These are phyloP conservation scores for Litchi chinensis DNA, from an alignment of 345 rosid species.

Conservation along the genomic window DNA sequence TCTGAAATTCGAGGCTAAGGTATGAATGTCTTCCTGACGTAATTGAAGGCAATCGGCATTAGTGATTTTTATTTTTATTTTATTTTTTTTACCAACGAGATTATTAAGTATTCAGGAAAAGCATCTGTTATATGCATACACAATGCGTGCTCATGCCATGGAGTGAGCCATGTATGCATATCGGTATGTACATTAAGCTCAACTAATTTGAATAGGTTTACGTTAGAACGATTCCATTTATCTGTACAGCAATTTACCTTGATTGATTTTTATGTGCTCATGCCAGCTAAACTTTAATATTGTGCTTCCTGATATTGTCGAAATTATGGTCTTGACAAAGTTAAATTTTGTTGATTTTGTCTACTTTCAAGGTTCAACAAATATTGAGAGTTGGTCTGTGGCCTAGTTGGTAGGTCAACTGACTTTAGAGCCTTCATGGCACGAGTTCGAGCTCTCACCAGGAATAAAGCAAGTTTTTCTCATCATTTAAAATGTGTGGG, in stretches of 20 bases:
- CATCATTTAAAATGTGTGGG: too few species aligned
- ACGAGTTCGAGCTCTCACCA: too few species aligned
- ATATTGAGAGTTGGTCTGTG: too few species aligned
- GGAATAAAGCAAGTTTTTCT: too few species aligned
- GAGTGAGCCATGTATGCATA: background rate
- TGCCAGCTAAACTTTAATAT: background rate
- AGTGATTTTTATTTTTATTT: background rate
- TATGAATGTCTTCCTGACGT: conserved; percentile 15
- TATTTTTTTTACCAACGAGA: background rate
- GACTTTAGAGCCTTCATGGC: too few species aligned
- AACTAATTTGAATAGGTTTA: background rate
- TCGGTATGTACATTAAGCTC: conserved; percentile 11
- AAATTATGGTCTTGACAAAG: background rate
- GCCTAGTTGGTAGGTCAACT: too few species aligned
- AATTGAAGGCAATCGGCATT: background rate
- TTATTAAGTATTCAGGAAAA: background rate
- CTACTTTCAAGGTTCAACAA: background rate
- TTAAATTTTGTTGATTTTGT: background rate
- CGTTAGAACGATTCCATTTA: background rate
- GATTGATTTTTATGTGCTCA: background rate
- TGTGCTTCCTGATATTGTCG: background rate
- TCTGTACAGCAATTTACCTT: background rate
- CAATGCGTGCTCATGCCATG: background rate
- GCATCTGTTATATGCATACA: background rate
- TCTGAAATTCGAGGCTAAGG: conserved; percentile 39